Percentiles rank a stretch among this genome's conserved stretches.
These are phyloP conservation scores for Novymonas esmeraldas DNA, from an alignment of 208 protist species.

Conservation along the genomic window DNA sequence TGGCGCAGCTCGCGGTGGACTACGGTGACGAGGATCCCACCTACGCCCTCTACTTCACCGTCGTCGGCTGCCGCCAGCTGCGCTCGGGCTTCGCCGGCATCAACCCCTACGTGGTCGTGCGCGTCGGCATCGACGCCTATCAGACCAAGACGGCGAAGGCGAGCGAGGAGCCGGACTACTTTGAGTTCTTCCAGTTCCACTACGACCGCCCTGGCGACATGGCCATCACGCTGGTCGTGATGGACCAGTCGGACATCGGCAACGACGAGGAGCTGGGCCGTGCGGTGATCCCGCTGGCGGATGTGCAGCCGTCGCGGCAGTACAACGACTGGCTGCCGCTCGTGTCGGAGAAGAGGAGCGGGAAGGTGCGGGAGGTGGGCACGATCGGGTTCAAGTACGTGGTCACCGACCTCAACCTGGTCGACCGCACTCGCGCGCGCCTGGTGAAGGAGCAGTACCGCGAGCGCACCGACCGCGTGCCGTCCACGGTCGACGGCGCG, in stretches of 20 bases:
- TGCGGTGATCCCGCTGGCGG: slow-evolving; percentile 54
- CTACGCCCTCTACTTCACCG: slow-evolving; percentile 74
- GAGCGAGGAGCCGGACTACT: slow-evolving; percentile 78
- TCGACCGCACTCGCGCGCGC: slow-evolving; percentile 51
- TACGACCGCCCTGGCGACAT: slow-evolving; percentile 52
- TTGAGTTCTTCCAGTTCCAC: slow-evolving; percentile 84
- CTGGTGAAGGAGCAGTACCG: slow-evolving; percentile 31
- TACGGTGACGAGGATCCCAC: slow-evolving; percentile 77
- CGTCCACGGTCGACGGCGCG: slow-evolving; percentile 8
- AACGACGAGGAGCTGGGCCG: slow-evolving; percentile 67
- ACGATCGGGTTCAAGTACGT: slow-evolving; percentile 81
- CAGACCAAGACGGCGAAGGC: slow-evolving; percentile 72
- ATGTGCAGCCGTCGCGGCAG: slow-evolving; percentile 42
- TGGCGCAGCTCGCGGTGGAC: slow-evolving; percentile 58
- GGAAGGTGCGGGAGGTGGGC: slow-evolving; percentile 40
- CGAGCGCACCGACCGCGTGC: background rate
- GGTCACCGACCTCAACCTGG: slow-evolving; percentile 64
- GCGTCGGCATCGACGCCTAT: slow-evolving; percentile 69
- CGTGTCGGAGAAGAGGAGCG: slow-evolving; percentile 29
- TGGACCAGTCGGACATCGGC: slow-evolving; percentile 72
- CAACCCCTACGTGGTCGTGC: slow-evolving; percentile 76
- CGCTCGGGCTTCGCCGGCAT: slow-evolving; percentile 51
- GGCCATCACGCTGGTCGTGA: slow-evolving; percentile 69
- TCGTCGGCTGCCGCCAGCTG: slow-evolving; percentile 76
- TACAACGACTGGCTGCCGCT: slow-evolving; percentile 78